phyloP scores from a whole-genome alignment of 805 yeast genomes.

The Candida loeiensis region DNA sequence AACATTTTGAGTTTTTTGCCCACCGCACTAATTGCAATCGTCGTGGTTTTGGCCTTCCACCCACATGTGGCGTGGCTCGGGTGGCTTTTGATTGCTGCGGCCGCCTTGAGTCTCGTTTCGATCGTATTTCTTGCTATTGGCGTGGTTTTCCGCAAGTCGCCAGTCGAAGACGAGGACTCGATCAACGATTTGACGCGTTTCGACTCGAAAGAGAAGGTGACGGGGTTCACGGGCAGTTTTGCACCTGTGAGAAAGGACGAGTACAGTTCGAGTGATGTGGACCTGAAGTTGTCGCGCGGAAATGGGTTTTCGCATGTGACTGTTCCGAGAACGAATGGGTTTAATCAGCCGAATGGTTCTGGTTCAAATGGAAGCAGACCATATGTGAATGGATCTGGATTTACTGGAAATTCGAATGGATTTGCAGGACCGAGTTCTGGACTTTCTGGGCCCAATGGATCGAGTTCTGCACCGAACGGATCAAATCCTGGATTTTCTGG shows the following conservation, averaged over 20 bases:
- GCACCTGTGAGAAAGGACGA: constrained; percentile 4
- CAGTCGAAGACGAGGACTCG: constrained; percentile 13
- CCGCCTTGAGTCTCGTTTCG: constrained; percentile 51
- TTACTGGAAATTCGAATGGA: no score
- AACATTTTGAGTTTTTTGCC: constrained; percentile 50
- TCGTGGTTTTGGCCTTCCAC: constrained; percentile 53
- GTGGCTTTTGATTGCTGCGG: constrained; percentile 69
- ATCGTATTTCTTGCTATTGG: constrained; percentile 42
- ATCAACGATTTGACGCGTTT: constrained; percentile 7
- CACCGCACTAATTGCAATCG: constrained; percentile 53
- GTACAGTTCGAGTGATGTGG: constrained; percentile 5
- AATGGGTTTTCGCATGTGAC: neutral
- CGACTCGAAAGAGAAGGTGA: constrained; percentile 7
- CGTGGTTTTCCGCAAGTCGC: constrained; percentile 10
- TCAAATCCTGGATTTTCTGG: no score
- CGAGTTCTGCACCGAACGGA: no score
- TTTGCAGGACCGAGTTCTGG: no score
- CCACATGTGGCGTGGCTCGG: constrained; percentile 70
- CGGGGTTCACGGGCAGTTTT: constrained; percentile 7
- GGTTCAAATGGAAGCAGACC: no score
- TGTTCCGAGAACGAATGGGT: neutral
- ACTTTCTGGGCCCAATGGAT: no score
- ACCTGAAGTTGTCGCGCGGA: constrained; percentile 3
- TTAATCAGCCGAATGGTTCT: no score
- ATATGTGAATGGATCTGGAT: neutral